Percentiles rank a stretch among this genome's conserved stretches.
Evolutionary conservation across 371 early-diverging fungal species (phyloP).

Genomic region (Dinochytrium kinnereticum): DNA sequence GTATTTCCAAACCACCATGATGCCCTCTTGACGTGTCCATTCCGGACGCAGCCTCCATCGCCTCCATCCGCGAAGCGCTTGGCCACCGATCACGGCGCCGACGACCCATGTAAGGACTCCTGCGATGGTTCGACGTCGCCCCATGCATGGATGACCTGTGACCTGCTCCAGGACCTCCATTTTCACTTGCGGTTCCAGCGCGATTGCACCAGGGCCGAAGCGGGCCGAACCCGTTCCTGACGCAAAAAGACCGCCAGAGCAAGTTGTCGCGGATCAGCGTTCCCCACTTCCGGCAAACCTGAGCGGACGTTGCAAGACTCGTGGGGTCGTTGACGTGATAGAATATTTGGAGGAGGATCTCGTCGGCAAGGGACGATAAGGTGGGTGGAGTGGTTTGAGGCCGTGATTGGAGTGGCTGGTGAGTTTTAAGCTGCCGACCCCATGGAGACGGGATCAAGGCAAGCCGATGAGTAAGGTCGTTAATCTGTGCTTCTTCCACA

Average conservation of each 20-base stretch:
- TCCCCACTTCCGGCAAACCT: conserved; percentile 38
- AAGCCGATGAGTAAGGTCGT: background rate
- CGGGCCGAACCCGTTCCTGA: conserved; percentile 17
- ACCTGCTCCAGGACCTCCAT: background rate
- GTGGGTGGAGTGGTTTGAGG: background rate
- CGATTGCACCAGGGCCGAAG: background rate
- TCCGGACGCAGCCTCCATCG: background rate
- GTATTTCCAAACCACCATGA: too few relatives aligned
- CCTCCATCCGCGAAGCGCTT: background rate
- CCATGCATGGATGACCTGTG: background rate
- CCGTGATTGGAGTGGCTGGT: background rate
- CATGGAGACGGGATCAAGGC: background rate
- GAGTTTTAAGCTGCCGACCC: background rate
- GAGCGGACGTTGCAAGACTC: conserved; percentile 27
- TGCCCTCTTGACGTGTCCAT: too few relatives aligned
- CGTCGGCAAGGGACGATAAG: conserved; percentile 30
- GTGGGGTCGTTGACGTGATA: conserved; percentile 1
- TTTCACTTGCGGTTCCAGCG: background rate
- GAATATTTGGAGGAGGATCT: conserved; percentile 40
- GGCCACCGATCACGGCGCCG: conserved; percentile 3
- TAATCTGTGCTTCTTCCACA: background rate
- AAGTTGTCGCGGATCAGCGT: conserved; percentile 37
- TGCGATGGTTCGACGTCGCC: background rate
- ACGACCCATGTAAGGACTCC: background rate
- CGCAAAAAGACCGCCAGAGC: conserved; percentile 41